Conservation (phyloP, 352 stramenopile genomes). For the Pythium grandisporangium region DNA sequence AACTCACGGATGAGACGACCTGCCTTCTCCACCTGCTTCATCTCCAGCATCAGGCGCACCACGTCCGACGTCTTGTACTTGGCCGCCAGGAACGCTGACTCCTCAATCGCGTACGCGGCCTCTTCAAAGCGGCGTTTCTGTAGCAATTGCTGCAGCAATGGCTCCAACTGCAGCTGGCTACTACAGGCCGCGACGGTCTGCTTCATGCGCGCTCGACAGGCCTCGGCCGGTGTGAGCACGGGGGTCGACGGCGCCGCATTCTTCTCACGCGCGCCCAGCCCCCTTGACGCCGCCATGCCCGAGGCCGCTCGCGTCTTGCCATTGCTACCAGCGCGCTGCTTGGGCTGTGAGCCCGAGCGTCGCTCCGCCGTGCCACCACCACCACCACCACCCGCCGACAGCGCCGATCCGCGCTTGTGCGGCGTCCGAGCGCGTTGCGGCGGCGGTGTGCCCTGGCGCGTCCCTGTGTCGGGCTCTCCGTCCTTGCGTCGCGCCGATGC, state of each 20-base stretch:
- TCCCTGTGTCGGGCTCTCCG: constrained; percentile 5
- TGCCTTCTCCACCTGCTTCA: constrained; percentile 44
- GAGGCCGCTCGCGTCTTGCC: no score
- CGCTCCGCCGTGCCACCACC: background rate
- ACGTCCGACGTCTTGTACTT: constrained; percentile 80
- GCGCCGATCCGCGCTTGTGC: background rate
- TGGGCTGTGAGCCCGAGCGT: constrained; percentile 45
- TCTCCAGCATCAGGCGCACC: constrained; percentile 66
- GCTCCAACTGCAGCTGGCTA: constrained; percentile 36
- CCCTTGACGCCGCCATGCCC: no score
- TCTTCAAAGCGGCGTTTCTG: constrained; percentile 34
- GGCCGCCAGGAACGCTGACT: constrained; percentile 23
- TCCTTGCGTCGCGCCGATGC: constrained; percentile 2
- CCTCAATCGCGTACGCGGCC: constrained; percentile 61
- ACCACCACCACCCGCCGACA: background rate
- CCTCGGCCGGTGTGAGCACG: constrained; percentile 17
- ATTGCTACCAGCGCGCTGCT: no score
- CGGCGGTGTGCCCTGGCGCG: background rate
- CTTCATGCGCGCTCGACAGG: constrained; percentile 23
- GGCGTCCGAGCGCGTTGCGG: constrained; percentile 3
- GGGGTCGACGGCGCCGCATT: constrained; percentile 1
- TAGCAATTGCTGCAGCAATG: constrained; percentile 45
- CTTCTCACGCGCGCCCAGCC: no score
- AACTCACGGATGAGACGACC: constrained; percentile 70
- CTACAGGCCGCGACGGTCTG: no score